A percentile compares a stretch with the other conserved stretches of the same genome.
Conservation (phyloP, 176 grass and related monocot genomes). For the Aegilops sharonensis region DNA sequence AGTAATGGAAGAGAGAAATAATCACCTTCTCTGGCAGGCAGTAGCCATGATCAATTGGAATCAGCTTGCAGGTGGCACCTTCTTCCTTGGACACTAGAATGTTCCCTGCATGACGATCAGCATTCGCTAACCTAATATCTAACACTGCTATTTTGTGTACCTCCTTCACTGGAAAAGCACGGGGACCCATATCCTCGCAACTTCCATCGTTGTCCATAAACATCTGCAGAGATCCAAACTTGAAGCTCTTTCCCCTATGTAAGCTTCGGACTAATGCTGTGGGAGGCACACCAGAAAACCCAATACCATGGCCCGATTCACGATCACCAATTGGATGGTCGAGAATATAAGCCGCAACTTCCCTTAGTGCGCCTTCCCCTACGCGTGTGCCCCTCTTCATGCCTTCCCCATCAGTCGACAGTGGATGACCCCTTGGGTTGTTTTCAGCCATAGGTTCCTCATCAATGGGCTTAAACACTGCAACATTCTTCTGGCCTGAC, state of each 20-base stretch:
- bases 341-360: slow-evolving; percentile 84
- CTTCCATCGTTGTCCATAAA: slow-evolving; percentile 68
- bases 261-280: slow-evolving; percentile 58
- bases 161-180: slow-evolving; percentile 60
- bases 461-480: slow-evolving; percentile 85
- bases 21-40: slow-evolving; percentile 78
- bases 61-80: slow-evolving; percentile 34
- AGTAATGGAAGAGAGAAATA: not conserved
- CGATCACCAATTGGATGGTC: slow-evolving; percentile 42
- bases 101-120: slow-evolving; percentile 82
- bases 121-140: slow-evolving; percentile 83
- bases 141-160: slow-evolving; percentile 79
- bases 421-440: slow-evolving; percentile 66
- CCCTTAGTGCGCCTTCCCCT: slow-evolving; percentile 70
- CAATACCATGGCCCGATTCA: slow-evolving; percentile 1
- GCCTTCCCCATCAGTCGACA: slow-evolving; percentile 69
- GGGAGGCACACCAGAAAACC: slow-evolving; percentile 79
- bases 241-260: slow-evolving; percentile 53
- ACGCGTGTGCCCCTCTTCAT: slow-evolving; percentile 74
- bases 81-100: slow-evolving; percentile 57
- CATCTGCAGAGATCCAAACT: slow-evolving; percentile 82
- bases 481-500: slow-evolving; percentile 46
- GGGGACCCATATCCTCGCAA: slow-evolving; percentile 66
- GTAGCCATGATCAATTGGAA: slow-evolving; percentile 92
- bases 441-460: slow-evolving; percentile 80